Evolutionary conservation across 805 yeast genomes (phyloP), one percentile per base, ranked within the genome.

Genomic region (Wickerhamiella spandovensis): DNA sequence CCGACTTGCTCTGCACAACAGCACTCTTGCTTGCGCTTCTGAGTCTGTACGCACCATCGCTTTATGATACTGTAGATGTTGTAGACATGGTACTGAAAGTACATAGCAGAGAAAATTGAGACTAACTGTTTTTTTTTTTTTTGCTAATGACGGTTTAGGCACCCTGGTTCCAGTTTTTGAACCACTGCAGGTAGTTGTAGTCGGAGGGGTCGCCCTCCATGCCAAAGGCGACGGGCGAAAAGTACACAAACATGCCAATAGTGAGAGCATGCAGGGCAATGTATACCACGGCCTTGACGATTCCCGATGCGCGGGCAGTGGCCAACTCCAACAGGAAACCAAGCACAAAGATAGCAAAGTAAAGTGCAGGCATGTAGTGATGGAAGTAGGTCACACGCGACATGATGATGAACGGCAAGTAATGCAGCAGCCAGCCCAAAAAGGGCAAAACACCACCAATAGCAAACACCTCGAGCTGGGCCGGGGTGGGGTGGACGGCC

Each of bases 351-450:
- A 88, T 82, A 47, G 97, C 97, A 71, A 90, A 90, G 69, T 84
- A 90, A 55, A 89, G 74, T 1, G 97, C 95, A 13, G 98, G 98
- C 57, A 88, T 77, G 67, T 90, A 90, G 66, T 90, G 98, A 68
- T 90, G 98, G 32, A 90, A 92, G 65, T 92, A 90, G 1, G 95
- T 88, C 51, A 92, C 97, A 72, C 98, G 84, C 12, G 94, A 88
- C 98, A 90, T 90, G 53, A 87, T 68, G 30, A 83, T 77, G 68
- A 90, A 90, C 32, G 98, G 97, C 61, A 84, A 63, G 67, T 73
- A 90, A 67, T 90, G 97, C 60, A 87, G 72, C 43, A 79, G 73
- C 97, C 97, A 90, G 10, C 95, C 95, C 42, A 85, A 62, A 70
- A 89, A 82, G 23, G 97, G 96, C 59, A 84, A 78, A 32, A 84